These are phyloP conservation scores for Beauveria medogensis DNA, from an alignment of 2,329 filamentous ascomycete genomes.

Conservation along the genomic window DNA sequence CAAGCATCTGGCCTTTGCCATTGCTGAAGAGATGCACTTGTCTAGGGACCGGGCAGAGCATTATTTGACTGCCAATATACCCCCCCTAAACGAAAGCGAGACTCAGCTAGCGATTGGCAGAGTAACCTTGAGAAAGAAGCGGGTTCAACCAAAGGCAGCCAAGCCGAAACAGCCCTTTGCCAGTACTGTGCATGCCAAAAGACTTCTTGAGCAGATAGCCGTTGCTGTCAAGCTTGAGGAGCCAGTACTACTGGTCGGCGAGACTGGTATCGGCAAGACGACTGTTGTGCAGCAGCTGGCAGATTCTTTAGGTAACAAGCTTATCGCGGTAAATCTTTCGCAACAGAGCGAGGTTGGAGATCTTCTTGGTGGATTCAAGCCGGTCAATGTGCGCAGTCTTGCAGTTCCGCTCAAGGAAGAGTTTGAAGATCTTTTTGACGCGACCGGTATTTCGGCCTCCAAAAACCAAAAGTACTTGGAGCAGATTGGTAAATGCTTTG, in stretches of 20 bases:
- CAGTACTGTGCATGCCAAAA: conserved; percentile 75
- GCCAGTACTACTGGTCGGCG: conserved; percentile 88
- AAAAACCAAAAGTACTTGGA: conserved; percentile 85
- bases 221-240: conserved; percentile 78
- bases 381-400: conserved; percentile 80
- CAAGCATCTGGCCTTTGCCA: conserved; percentile 52
- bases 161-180: conserved; percentile 67
- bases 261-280: conserved; percentile 97
- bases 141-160: conserved; percentile 36
- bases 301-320: conserved; percentile 71
- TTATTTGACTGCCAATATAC: conserved; percentile 65
- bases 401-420: conserved; percentile 87
- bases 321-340: conserved; percentile 90
- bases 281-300: conserved; percentile 92
- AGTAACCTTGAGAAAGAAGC: conserved; percentile 52
- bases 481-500: conserved; percentile 69
- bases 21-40: conserved; percentile 82
- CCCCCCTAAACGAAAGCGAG: conserved; percentile 56
- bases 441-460: conserved; percentile 74
- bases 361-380: conserved; percentile 91
- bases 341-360: conserved; percentile 98
- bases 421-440: conserved; percentile 81
- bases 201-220: conserved; percentile 80
- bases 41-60: conserved; percentile 74
- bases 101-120: conserved; percentile 56